Percentiles rank a stretch among this genome's conserved stretches.
Evolutionary conservation across 2,329 filamentous ascomycete genomes (phyloP).

Genomic region (Xylariaceae sp.): DNA sequence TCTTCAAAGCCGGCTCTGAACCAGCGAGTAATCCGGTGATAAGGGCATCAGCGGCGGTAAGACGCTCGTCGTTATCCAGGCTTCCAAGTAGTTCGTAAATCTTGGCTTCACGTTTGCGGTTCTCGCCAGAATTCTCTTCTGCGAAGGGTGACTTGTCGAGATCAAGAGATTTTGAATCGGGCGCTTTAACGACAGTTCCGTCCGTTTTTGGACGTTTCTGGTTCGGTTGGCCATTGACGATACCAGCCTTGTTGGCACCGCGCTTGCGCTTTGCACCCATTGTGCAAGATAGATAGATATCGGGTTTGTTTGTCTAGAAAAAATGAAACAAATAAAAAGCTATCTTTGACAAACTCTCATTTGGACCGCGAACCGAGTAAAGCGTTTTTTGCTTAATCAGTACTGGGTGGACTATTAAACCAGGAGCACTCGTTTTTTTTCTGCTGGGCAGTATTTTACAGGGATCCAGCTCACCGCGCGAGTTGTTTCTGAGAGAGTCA

Average conservation of each 20-base stretch:
- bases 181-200: conserved; percentile 20
- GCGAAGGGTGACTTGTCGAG: conserved; percentile 44
- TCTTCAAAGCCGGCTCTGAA: conserved; percentile 48
- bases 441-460: conserved; percentile 14
- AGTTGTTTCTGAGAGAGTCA: neutral
- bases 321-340: neutral
- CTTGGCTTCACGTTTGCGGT: conserved; percentile 52
- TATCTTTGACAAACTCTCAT: neutral
- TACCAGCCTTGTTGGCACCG: conserved; percentile 28
- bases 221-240: conserved; percentile 28
- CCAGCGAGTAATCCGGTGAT: conserved; percentile 49
- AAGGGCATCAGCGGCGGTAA: conserved; percentile 54
- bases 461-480: conserved; percentile 2
- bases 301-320: neutral
- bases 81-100: conserved; percentile 59
- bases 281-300: neutral
- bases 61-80: conserved; percentile 50
- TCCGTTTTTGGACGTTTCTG: conserved; percentile 36
- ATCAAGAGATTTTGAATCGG: conserved; percentile 24
- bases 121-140: conserved; percentile 46
- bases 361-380: neutral
- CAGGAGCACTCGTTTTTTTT: conserved; percentile 13
- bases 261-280: conserved; percentile 43
- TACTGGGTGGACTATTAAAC: neutral
- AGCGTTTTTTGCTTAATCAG: neutral